A percentile compares a stretch with the other conserved stretches of the same genome.
These are phyloP conservation scores for Geoglossum cookeanum DNA, from an alignment of 2,329 filamentous ascomycete genomes.

Conservation along the genomic window DNA sequence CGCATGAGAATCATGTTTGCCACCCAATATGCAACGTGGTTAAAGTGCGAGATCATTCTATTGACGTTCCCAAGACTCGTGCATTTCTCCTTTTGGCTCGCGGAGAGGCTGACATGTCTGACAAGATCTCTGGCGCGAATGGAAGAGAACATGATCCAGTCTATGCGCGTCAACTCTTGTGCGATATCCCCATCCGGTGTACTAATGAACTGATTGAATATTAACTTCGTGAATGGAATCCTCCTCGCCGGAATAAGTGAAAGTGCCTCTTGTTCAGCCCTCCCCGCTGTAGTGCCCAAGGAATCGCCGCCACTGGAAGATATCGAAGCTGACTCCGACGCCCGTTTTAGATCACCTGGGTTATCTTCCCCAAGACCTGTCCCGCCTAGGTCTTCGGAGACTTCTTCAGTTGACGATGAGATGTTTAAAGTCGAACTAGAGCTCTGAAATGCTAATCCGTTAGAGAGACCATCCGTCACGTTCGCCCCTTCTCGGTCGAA, in stretches of 20 bases:
- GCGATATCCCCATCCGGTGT: slow-evolving; percentile 70
- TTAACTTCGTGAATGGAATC: slow-evolving; percentile 57
- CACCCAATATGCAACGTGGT: slow-evolving; percentile 67
- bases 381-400: background rate
- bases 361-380: background rate
- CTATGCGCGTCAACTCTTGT: slow-evolving; percentile 80
- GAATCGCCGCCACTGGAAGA: slow-evolving; percentile 12
- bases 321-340: background rate
- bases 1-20: slow-evolving; percentile 70
- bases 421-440: slow-evolving; percentile 16
- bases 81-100: slow-evolving; percentile 52
- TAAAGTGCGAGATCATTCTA: slow-evolving; percentile 86
- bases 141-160: slow-evolving; percentile 96
- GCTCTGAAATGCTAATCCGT: slow-evolving; percentile 17
- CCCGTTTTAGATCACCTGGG: background rate
- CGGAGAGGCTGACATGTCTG: slow-evolving; percentile 64
- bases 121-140: slow-evolving; percentile 87
- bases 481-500: slow-evolving; percentile 26
- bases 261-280: slow-evolving; percentile 62
- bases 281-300: slow-evolving; percentile 48
- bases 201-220: slow-evolving; percentile 83
- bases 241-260: slow-evolving; percentile 50
- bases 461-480: slow-evolving; percentile 19
- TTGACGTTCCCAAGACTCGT: slow-evolving; percentile 71
- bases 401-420: background rate